Conservation (phyloP, 257 asterid species). For the Gentiana dahurica region DNA sequence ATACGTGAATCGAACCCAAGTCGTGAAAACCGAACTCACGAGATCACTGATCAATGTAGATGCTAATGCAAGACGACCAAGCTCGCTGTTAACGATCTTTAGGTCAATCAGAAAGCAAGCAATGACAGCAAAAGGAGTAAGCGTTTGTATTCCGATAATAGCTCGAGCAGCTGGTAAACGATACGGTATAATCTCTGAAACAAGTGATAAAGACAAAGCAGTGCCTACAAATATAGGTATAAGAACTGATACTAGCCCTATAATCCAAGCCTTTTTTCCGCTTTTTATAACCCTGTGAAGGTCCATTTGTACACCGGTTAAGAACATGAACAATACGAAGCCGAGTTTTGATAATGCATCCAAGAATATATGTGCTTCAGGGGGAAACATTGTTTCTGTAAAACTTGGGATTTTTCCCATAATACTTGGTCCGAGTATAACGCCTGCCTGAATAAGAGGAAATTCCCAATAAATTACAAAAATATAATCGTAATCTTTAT, state of each 20-base stretch:
- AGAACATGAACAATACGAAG: constrained; percentile 61
- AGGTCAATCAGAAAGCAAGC: constrained; percentile 74
- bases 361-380: constrained; percentile 42
- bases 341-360: constrained; percentile 59
- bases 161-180: constrained; percentile 34
- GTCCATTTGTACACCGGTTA: constrained; percentile 82
- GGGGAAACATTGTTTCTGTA: constrained; percentile 32
- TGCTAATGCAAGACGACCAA: constrained; percentile 79
- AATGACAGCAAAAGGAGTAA: constrained; percentile 63
- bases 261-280: constrained; percentile 68
- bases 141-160: constrained; percentile 33
- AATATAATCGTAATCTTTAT: too few species aligned
- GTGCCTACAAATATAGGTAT: constrained; percentile 31
- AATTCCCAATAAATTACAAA: not conserved
- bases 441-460: constrained; percentile 46
- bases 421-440: constrained; percentile 63
- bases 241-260: constrained; percentile 39
- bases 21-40: constrained; percentile 22
- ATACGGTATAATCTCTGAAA: constrained; percentile 6
- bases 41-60: constrained; percentile 60
- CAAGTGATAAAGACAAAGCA: not conserved
- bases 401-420: constrained; percentile 28
- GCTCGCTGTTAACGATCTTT: constrained; percentile 75
- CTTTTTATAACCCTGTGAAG: constrained; percentile 42
- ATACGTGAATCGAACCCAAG: constrained; percentile 2